Percentiles rank a stretch among this genome's conserved stretches.
Evolutionary conservation across 768 basidiomycete genomes (phyloP).

Genomic region (Dictyophora rubrovolvata): DNA sequence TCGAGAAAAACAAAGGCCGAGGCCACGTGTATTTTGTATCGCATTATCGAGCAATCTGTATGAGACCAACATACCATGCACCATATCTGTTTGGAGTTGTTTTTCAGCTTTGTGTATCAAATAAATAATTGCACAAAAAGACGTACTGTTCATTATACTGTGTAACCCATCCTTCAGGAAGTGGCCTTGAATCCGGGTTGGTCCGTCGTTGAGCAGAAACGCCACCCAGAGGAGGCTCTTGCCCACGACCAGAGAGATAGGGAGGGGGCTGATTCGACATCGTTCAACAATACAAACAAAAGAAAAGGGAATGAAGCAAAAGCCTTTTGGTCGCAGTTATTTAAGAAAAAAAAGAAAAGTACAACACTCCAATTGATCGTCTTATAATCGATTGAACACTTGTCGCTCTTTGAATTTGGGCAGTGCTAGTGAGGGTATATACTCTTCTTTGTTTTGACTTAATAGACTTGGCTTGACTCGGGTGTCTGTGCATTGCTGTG

Average conservation of each 20-base stretch:
- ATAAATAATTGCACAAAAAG: conserved; percentile 18
- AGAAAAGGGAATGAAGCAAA: neutral
- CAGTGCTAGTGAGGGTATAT: neutral
- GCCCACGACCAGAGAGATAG: neutral
- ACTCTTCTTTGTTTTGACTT: too few species aligned
- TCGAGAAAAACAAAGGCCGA: neutral
- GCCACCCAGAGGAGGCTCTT: neutral
- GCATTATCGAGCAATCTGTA: neutral
- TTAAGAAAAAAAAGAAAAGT: neutral
- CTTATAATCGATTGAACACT: neutral
- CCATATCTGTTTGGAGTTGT: conserved; percentile 38
- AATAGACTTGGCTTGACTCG: too few species aligned
- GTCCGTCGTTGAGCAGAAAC: neutral
- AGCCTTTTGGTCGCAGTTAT: neutral
- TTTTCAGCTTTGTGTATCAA: conserved; percentile 14
- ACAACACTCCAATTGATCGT: neutral
- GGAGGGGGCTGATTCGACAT: conserved; percentile 2
- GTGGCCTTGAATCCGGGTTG: conserved; percentile 23
- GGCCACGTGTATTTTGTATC: neutral
- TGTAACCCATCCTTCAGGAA: conserved; percentile 59
- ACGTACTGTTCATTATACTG: conserved; percentile 60
- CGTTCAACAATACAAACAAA: neutral
- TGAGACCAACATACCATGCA: conserved; percentile 40
- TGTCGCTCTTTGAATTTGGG: too few species aligned
- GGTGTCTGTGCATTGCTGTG: too few species aligned